phyloP scores from a whole-genome alignment of 78 protist genomes.

The Guillardia theta region DNA sequence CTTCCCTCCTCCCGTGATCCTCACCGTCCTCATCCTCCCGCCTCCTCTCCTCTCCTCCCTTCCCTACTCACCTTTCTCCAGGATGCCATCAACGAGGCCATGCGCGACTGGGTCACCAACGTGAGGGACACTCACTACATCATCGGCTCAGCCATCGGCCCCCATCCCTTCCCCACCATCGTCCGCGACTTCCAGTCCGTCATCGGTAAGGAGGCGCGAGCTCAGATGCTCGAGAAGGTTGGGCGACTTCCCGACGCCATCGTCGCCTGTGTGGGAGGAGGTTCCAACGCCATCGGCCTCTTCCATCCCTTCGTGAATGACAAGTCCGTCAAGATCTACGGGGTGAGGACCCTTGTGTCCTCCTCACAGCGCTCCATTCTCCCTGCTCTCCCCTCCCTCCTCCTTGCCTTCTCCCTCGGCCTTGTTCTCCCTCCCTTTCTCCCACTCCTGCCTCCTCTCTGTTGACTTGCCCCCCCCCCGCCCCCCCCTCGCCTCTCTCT shows the following conservation, averaged over 20 bases:
- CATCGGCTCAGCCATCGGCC: conserved; percentile 89
- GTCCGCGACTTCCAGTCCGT: conserved; percentile 88
- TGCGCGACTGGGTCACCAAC: conserved; percentile 83
- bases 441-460: too few species aligned
- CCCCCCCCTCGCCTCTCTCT: too few species aligned
- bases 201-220: conserved; percentile 77
- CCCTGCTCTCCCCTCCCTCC: too few species aligned
- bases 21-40: too few species aligned
- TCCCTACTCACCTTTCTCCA: too few species aligned
- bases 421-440: too few species aligned
- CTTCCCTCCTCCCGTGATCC: too few species aligned
- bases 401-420: too few species aligned
- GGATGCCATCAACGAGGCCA: conserved; percentile 79
- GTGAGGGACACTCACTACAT: conserved; percentile 70
- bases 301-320: conserved; percentile 72
- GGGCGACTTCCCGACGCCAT: conserved; percentile 80
- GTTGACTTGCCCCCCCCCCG: too few species aligned
- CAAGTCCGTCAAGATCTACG: conserved; percentile 59
- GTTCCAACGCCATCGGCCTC: conserved; percentile 83
- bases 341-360: conserved; percentile 85
- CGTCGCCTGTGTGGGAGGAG: conserved; percentile 94
- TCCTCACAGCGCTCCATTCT: conserved; percentile 66
- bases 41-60: not conserved
- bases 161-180: conserved; percentile 81
- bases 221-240: conserved; percentile 37